Percentiles rank a stretch among this genome's conserved stretches.
These are phyloP conservation scores for Penicillium sp. DNA, from an alignment of 2,329 filamentous ascomycete genomes.

Conservation along the genomic window DNA sequence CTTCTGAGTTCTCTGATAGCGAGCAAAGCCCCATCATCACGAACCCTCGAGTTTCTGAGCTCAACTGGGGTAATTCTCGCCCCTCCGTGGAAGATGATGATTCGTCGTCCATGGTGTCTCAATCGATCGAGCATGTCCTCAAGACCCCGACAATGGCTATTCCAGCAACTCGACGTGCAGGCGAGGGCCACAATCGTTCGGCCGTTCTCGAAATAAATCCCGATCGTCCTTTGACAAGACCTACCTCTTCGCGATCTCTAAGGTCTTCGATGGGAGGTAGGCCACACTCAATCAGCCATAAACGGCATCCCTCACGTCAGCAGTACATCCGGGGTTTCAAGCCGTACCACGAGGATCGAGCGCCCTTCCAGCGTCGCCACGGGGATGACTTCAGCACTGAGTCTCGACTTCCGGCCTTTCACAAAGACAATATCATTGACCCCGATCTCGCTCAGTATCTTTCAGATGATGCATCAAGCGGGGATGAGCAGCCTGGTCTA, in stretches of 20 bases:
- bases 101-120: slow-evolving; percentile 46
- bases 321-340: slow-evolving; percentile 77
- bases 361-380: slow-evolving; percentile 77
- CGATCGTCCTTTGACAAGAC: slow-evolving; percentile 73
- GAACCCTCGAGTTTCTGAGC: slow-evolving; percentile 59
- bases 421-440: slow-evolving; percentile 97
- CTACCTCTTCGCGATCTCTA: slow-evolving; percentile 87
- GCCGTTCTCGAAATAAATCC: slow-evolving; percentile 86
- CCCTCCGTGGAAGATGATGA: slow-evolving; percentile 49
- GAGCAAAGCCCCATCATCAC: slow-evolving; percentile 60
- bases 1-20: slow-evolving; percentile 84
- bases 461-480: slow-evolving; percentile 90
- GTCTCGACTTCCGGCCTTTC: slow-evolving; percentile 79
- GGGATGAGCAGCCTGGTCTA: slow-evolving; percentile 85
- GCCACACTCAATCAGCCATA: slow-evolving; percentile 76
- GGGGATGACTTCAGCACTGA: slow-evolving; percentile 65
- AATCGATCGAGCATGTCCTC: slow-evolving; percentile 46
- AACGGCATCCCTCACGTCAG: slow-evolving; percentile 82
- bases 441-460: slow-evolving; percentile 92
- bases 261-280: slow-evolving; percentile 68
- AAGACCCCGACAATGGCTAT: slow-evolving; percentile 63
- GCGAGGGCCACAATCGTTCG: slow-evolving; percentile 76
- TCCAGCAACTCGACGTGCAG: slow-evolving; percentile 61
- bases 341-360: slow-evolving; percentile 69
- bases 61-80: slow-evolving; percentile 51